Evolutionary conservation across 306 rosid species (phyloP).

Genomic region (Alnus glutinosa): DNA sequence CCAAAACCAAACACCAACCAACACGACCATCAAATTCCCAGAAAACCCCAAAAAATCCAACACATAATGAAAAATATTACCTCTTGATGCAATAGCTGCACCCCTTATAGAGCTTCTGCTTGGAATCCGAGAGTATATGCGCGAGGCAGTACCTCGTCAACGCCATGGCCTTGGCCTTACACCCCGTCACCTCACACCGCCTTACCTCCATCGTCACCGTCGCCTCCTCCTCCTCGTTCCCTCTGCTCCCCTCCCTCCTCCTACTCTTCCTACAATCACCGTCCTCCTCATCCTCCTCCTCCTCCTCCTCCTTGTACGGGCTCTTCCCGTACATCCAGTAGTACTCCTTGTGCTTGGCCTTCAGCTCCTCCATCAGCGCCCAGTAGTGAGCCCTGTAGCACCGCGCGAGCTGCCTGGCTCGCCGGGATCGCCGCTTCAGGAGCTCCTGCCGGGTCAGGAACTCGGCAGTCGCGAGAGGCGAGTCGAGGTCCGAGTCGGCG

Average conservation of each 20-base stretch:
- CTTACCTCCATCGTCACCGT: conserved; percentile 38
- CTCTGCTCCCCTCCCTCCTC: conserved; percentile 23
- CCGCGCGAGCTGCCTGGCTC: conserved; percentile 33
- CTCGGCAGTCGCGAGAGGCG: conserved; percentile 18
- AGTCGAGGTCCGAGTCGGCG: conserved; percentile 34
- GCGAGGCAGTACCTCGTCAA: conserved; percentile 38
- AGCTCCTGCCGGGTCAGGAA: conserved; percentile 38
- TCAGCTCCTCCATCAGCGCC: conserved; percentile 67
- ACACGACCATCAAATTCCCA: background rate
- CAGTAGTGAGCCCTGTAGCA: conserved; percentile 47
- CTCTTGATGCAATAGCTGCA: conserved; percentile 37
- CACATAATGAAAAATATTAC: conserved; percentile 26
- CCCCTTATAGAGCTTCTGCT: conserved; percentile 41
- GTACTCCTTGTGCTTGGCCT: conserved; percentile 49
- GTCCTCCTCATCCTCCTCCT: conserved; percentile 10
- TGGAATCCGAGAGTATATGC: conserved; percentile 46
- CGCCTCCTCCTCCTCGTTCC: conserved; percentile 23
- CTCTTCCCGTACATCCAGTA: conserved; percentile 73
- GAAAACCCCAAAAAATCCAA: background rate
- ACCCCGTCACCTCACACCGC: conserved; percentile 37
- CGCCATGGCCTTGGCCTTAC: conserved; percentile 52
- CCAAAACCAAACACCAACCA: background rate
- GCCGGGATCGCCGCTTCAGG: conserved; percentile 36
- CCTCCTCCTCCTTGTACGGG: conserved; percentile 61
- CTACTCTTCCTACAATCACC: conserved; percentile 21